Evolutionary conservation across 805 yeast genomes (phyloP).

Genomic region (Huiozyma naganishii): DNA sequence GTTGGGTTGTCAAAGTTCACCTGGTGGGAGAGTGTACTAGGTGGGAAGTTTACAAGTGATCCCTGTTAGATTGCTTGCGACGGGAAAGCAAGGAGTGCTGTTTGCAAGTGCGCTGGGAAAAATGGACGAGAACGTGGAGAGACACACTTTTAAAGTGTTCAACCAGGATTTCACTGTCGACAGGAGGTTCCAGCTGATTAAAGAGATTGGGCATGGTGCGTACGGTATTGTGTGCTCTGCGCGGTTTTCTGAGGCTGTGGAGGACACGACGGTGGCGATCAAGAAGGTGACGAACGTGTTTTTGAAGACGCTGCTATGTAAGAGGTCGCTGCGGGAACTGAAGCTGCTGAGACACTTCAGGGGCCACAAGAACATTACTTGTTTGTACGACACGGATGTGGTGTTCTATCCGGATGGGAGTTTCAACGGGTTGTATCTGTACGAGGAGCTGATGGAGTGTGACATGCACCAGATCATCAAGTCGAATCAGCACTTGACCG

Average conservation of each 20-base stretch:
- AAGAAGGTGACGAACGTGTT: slow-evolving; percentile 93
- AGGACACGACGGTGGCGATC: slow-evolving; percentile 73
- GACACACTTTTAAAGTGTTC: slow-evolving; percentile 51
- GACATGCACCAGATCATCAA: slow-evolving; percentile 96
- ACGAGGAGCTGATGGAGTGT: slow-evolving; percentile 97
- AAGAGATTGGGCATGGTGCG: slow-evolving; percentile 96
- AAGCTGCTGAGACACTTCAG: slow-evolving; percentile 85
- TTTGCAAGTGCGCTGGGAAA: neutral
- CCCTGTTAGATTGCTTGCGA: no score
- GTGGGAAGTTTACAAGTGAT: no score
- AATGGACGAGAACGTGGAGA: slow-evolving; percentile 28
- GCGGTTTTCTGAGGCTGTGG: slow-evolving; percentile 57
- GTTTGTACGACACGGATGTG: slow-evolving; percentile 88
- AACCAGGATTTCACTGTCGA: slow-evolving; percentile 92
- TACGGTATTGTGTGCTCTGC: slow-evolving; percentile 97
- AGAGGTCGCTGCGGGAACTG: slow-evolving; percentile 83
- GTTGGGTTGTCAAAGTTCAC: no score
- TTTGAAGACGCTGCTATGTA: slow-evolving; percentile 80
- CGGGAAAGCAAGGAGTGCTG: no score
- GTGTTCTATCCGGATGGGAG: slow-evolving; percentile 52
- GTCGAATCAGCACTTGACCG: slow-evolving; percentile 87
- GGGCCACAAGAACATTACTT: slow-evolving; percentile 93
- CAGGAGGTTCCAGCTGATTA: slow-evolving; percentile 73
- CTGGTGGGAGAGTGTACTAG: no score
- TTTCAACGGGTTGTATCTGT: slow-evolving; percentile 84